Conservation (phyloP, 106 monocot species). For the Acorus calamus region DNA sequence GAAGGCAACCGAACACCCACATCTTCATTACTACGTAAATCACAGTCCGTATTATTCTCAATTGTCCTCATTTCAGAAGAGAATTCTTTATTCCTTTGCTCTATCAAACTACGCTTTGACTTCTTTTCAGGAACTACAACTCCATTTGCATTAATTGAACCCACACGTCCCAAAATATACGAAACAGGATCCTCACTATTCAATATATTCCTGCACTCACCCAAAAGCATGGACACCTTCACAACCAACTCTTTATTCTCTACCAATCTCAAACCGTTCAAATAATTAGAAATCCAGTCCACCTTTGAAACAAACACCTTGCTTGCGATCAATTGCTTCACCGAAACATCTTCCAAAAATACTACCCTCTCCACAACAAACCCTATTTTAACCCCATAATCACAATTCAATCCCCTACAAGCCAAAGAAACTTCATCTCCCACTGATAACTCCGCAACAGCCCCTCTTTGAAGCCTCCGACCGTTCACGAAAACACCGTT, state of each 20-base stretch:
- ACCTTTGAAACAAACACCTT: slow-evolving; percentile 2
- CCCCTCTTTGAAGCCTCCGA: slow-evolving; percentile 23
- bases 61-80: neutral
- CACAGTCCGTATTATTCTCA: neutral
- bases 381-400: slow-evolving; percentile 12
- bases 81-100: neutral
- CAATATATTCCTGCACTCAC: slow-evolving; percentile 28
- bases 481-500: slow-evolving; percentile 64
- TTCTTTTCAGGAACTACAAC: neutral
- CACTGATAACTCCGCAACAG: slow-evolving; percentile 19
- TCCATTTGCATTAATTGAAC: neutral
- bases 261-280: neutral
- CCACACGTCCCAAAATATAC: slow-evolving; percentile 17
- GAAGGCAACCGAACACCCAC: slow-evolving; percentile 11
- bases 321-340: neutral
- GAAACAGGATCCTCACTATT: slow-evolving; percentile 40
- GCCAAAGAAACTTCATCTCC: slow-evolving; percentile 51
- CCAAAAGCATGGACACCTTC: slow-evolving; percentile 33
- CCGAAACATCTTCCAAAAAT: slow-evolving; percentile 5
- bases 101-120: neutral
- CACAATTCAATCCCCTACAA: slow-evolving; percentile 2
- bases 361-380: slow-evolving; percentile 52
- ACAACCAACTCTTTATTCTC: neutral
- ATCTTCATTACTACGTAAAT: slow-evolving; percentile 4
- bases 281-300: neutral